Base-by-base conservation (phyloP, 2,329 filamentous ascomycete genomes). In the Stylonectria norvegica region DNA sequence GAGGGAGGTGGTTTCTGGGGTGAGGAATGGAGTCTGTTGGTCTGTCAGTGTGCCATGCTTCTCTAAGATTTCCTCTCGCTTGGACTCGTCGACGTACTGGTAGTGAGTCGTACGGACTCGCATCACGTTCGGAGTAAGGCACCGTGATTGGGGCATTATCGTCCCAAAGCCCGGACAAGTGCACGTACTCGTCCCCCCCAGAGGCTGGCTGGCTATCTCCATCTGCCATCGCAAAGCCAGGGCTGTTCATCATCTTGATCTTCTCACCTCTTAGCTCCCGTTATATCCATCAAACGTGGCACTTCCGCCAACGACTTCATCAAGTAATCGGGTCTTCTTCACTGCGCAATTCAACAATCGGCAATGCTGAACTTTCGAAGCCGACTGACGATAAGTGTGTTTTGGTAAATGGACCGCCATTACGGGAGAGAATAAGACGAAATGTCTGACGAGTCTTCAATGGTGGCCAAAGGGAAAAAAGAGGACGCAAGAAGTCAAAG, bases 381-480 rank as follows among this genome's bases (percentile, higher is more conserved):
- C 43, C 49, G 50, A 45, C 45, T 49, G 53, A 51, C 42, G 49
- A 43, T 56, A 43, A 51, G 40, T 52, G 50, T 30, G 45, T 47
- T 36, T 48, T 34, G 53, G 55, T 47, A 53, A 55, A 31, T 48
- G 50, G 35, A 48, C 50, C 56, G 53, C 49, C 53, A 56, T 56
- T 43, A 56, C 53, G 53, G 38, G 52, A 41, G 36, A 27, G n/a
- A 33, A 34, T 28, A 14, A 7, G 27, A 14, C n/a, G 22, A 25
- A 8, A 7, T 25, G 12, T 25, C 12, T n/a, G n/a, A n/a, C n/a
- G n/a, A n/a, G n/a, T n/a, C n/a, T n/a, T n/a, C n/a, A n/a, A n/a
- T n/a, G n/a, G n/a, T n/a, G n/a, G 22, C 27, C 7, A 29, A 29
- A 29, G 7, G 27, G 15, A 14, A 29, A 14, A 5, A 14, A 14